Base-by-base conservation (phyloP, 164 flowering plant species). In the Malania oleifera region DNA sequence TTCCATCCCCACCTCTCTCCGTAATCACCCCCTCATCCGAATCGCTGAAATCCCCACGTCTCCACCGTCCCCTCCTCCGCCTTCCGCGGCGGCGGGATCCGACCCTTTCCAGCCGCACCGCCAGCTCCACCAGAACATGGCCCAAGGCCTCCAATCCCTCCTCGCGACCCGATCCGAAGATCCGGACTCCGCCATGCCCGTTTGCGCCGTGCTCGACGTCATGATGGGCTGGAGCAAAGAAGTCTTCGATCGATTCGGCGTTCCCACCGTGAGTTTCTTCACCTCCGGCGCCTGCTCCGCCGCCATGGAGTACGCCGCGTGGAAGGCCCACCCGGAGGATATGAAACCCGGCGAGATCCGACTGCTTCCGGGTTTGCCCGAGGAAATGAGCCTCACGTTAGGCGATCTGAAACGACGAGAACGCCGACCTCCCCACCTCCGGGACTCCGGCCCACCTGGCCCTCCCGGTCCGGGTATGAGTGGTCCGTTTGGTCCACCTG, bases 241-340 rank as follows among this genome's bases (percentile, higher is more conserved):
- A 1, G 37, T 70, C 5, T 76, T 76, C 64, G 26, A 15, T 38
- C 60, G 59, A 26, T 70, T 68, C 59, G 59, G 60, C 7, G 55
- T 82, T 45, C 84, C 81, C 0, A 48, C 51, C 9, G 66, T 73
- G 19, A 59, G 70, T 18, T 71, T 84, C 66, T 78, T 77, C 77
- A 84, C 89, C 26, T 75, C 77, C 47, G 79, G 86, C 38, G 86
- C 89, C 0, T 74, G 76, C 60, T 44, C 80, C 14, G 68, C 79
- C 15, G 84, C 86, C 14, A 57, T 81, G 64, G 82, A 75, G 63
- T 54, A 50, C 39, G 80, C 68, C 22, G 20, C 68, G n/a, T 79
- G 79, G 80, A 79, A 77, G 64, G 55, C 50, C 26, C 29, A 48
- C 8, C 68, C 44, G 11, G 67, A 37, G 0, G 67, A 68, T 5